Evolutionary conservation across 768 basidiomycete genomes (phyloP), one percentile per base, ranked within the genome.

Genomic region (Holtermanniella nyarrowii): DNA sequence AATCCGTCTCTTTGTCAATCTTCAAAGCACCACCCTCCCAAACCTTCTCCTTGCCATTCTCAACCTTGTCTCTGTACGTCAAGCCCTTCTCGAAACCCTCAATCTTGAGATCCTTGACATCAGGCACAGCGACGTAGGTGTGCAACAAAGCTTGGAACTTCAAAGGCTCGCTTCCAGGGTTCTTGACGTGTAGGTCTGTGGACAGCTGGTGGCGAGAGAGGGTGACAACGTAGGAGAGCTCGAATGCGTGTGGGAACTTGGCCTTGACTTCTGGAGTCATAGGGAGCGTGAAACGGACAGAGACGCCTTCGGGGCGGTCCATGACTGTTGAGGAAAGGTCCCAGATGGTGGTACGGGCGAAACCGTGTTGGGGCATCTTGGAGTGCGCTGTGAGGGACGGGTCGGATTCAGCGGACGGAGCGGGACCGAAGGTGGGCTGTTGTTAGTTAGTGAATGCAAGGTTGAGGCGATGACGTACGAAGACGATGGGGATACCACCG

Each of bases 61-160:
- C 48, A 4, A 72, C 59, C 75, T 97, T 99, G 70, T 97, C 90
- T 55, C 79, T 80, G 66, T 84, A 96, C 4, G 53, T 68, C 14
- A 82, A 65, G 25, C 82, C 78, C 61, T 81, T 76, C 26, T 93
- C 76, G 5, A 86, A 79, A 5, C 76, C 75, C 56, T 88, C 76
- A 2, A 77, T 70, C n/a, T 81, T 80, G 3, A 70, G 80, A 61
- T 53, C 78, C 70, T 14, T 82, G 73, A 42, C 84, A 80, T 42
- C 80, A 10, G 68, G 66, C 10, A 74, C 69, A 27, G 78, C 78
- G 58, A 95, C 78, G 73, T 99, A 99, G 45, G 80, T 89, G 72
- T 99, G 95, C 49, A 99, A 78, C 42, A 97, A 77, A 1, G 89
- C 85, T 69, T 99, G 95, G 76, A 93, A 97, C 66, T 84, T 81